Evolutionary conservation across 768 basidiomycete species (phyloP).

Genomic region (Xerocomus spinulosus): DNA sequence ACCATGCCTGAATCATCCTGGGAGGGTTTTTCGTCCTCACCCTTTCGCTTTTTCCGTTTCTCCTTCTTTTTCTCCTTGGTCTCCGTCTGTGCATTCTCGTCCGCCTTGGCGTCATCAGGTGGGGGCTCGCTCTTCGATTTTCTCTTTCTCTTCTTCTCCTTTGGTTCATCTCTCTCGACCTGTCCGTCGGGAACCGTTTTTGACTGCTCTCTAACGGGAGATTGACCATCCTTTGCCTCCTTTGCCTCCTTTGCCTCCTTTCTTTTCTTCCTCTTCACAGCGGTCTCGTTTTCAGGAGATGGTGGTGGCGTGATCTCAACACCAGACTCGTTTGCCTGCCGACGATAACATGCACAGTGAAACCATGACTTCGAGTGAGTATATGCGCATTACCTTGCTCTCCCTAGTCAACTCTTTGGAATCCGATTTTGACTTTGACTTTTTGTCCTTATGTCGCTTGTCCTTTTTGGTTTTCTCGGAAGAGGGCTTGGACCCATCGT

Average conservation of each 20-base stretch:
- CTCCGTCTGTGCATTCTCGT: background rate
- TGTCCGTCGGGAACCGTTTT: background rate
- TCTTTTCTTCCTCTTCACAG: slow-evolving; percentile 18
- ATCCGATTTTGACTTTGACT: slow-evolving; percentile 10
- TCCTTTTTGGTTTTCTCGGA: slow-evolving; percentile 14
- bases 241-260: slow-evolving; percentile 4
- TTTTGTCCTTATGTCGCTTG: slow-evolving; percentile 20
- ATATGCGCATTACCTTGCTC: slow-evolving; percentile 14
- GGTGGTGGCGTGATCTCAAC: background rate
- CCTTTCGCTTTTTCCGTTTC: slow-evolving; percentile 2
- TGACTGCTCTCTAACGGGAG: background rate
- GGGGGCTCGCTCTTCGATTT: slow-evolving; percentile 11
- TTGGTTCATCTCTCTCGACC: slow-evolving; percentile 1
- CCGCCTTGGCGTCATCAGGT: background rate
- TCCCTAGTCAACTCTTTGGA: slow-evolving; percentile 5
- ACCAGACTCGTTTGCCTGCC: slow-evolving; percentile 3
- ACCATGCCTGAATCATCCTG: background rate
- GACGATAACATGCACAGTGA: slow-evolving; percentile 6
- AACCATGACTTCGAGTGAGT: background rate
- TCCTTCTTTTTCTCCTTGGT: slow-evolving; percentile 5
- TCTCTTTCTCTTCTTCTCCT: slow-evolving; percentile 18
- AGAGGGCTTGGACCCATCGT: background rate
- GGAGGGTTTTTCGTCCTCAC: background rate
- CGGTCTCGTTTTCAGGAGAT: background rate
- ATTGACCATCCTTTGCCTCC: background rate